A percentile compares a stretch with the other conserved stretches of the same genome.
Conservation (phyloP, 2,329 filamentous ascomycete genomes). For the Colletotrichum truncatum region DNA sequence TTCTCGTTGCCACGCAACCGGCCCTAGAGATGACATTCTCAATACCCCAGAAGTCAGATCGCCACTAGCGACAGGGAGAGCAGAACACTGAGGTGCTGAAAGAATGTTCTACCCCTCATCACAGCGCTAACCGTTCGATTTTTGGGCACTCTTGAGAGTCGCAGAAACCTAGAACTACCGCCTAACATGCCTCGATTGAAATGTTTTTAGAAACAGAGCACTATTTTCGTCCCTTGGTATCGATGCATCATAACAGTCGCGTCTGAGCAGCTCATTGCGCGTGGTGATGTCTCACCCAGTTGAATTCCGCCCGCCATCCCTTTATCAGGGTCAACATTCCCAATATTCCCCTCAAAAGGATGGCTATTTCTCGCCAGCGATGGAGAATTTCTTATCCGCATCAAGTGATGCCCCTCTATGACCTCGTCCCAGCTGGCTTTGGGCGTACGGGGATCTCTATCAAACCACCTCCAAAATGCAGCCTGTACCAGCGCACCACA, state of each 20-base stretch:
- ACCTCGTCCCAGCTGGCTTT: neutral
- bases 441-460: neutral
- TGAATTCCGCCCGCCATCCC: slow-evolving; percentile 24
- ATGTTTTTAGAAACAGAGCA: slow-evolving; percentile 1
- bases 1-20: neutral
- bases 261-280: neutral
- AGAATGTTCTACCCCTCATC: neutral
- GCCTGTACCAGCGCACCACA: slow-evolving; percentile 12
- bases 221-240: neutral
- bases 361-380: neutral
- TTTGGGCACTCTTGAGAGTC: neutral
- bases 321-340: slow-evolving; percentile 23
- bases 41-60: too few relatives aligned
- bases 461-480: slow-evolving; percentile 4
- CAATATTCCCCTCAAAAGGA: slow-evolving; percentile 22
- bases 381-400: neutral
- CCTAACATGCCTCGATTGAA: neutral
- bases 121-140: neutral
- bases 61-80: neutral
- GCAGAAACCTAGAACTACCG: neutral
- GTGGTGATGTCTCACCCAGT: neutral
- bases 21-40: neutral
- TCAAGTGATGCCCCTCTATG: slow-evolving; percentile 2
- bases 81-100: neutral
- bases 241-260: neutral